Evolutionary conservation across 148 eudicot genomes (phyloP).

Genomic region (Rhododendron molle): DNA sequence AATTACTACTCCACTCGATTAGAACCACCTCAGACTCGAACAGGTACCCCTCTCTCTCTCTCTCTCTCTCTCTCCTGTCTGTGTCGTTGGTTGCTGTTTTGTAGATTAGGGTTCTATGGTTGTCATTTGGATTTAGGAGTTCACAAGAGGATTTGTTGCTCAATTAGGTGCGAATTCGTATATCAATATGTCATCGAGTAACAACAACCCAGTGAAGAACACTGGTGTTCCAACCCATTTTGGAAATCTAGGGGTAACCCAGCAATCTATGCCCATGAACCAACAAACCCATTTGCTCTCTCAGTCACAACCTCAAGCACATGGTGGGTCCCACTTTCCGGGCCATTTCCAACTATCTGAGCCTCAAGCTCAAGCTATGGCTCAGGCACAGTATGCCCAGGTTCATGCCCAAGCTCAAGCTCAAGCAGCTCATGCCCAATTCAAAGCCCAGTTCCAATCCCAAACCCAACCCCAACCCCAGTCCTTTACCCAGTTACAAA

Average conservation of each 20-base stretch:
- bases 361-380: constrained; percentile 35
- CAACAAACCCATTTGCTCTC: constrained; percentile 19
- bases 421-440: constrained; percentile 27
- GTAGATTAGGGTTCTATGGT: background rate
- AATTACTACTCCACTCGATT: background rate
- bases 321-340: constrained; percentile 33
- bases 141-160: background rate
- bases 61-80: background rate
- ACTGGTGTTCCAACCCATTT: constrained; percentile 28
- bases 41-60: background rate
- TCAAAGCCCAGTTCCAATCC: constrained; percentile 28
- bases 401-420: constrained; percentile 26
- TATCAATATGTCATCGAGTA: constrained; percentile 18
- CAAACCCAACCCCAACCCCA: constrained; percentile 38
- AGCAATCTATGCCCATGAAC: constrained; percentile 23
- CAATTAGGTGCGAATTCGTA: background rate
- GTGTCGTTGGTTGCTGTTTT: background rate
- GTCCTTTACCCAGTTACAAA: constrained; percentile 19
- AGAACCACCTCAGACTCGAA: background rate
- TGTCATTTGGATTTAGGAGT: background rate
- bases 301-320: constrained; percentile 36
- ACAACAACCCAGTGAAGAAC: constrained; percentile 29
- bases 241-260: constrained; percentile 22
- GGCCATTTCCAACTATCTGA: constrained; percentile 40
- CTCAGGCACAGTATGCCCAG: constrained; percentile 37